phyloP scores from a whole-genome alignment of 352 stramenopile species.

The Plasmopara viticola region DNA sequence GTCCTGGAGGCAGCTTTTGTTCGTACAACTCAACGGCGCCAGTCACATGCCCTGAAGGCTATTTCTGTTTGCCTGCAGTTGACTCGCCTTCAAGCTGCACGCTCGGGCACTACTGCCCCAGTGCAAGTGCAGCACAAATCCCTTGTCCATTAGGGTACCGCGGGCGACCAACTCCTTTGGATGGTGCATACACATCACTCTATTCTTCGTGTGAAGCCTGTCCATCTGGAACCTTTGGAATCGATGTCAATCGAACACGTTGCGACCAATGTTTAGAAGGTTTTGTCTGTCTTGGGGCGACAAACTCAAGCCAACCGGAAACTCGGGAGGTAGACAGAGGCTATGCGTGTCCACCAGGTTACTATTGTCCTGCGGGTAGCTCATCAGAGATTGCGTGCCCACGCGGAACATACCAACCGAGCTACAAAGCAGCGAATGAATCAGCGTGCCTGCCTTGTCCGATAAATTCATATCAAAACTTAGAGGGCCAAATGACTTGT shows the following conservation, averaged over 20 bases:
- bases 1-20: constrained; percentile 68
- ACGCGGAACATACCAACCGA: constrained; percentile 71
- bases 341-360: constrained; percentile 75
- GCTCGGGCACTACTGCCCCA: constrained; percentile 68
- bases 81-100: constrained; percentile 32
- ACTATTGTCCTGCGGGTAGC: constrained; percentile 66
- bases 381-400: constrained; percentile 58
- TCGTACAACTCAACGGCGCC: constrained; percentile 58
- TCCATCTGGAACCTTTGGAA: constrained; percentile 68
- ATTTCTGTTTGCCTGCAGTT: constrained; percentile 53
- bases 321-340: constrained; percentile 61
- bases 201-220: constrained; percentile 66
- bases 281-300: constrained; percentile 80
- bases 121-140: constrained; percentile 38
- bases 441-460: constrained; percentile 63
- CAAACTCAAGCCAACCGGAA: constrained; percentile 46
- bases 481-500: constrained; percentile 55
- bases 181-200: constrained; percentile 41
- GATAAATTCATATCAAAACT: constrained; percentile 75
- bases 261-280: constrained; percentile 71
- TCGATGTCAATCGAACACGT: constrained; percentile 64
- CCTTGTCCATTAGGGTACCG: constrained; percentile 77
- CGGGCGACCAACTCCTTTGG: constrained; percentile 44
- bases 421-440: constrained; percentile 30
- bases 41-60: constrained; percentile 60